Evolutionary conservation across 805 yeast species (phyloP), one percentile per base, ranked within the genome.

Genomic region (Schwanniomyces occidentalis): DNA sequence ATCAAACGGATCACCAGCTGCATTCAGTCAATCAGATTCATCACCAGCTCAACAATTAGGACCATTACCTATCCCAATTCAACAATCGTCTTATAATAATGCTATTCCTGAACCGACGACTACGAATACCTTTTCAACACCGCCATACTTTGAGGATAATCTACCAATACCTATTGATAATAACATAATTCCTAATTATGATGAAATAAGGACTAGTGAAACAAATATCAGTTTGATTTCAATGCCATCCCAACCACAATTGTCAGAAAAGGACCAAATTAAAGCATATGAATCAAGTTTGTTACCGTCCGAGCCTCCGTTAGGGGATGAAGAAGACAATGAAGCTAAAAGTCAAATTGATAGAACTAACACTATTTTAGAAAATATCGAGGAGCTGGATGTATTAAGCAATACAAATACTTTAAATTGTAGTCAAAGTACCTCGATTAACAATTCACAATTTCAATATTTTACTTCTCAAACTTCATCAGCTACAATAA

Each of bases 231-330:
- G 18, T 12, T 24, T 43, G n/a, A n/a, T 42, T 12, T 42, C 47
- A 9, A 16, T 40, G 19, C 53, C 54, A 7, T 30, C 34, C 9
- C 42, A 38, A 12, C 34, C 34, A 5, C 46, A 49, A n/a, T 30
- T 73, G 22, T 53, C 78, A 1, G 91, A 83, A 40, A 83, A 84
- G 52, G 82, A 81, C 41, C 48, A 70, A 10, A 54, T 81, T 46
- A 61, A 69, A 38, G 56, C 68, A 4, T 69, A 69, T 30, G 90
- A 82, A 51, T 71, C 73, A 29, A 73, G 83, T 4, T 60, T 83
- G 26, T 48, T 82, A 15, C 90, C 91, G 0, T 80, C 87, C 2
- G 82, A 59, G 20, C 72, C 72, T 1, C 60, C 56, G 2, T 25
- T 49, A 12, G 51, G 49, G 7, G 34, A 32, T 22, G 37, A 34